phyloP scores from a whole-genome alignment of 805 yeast genomes.

The Candida patagonica region DNA sequence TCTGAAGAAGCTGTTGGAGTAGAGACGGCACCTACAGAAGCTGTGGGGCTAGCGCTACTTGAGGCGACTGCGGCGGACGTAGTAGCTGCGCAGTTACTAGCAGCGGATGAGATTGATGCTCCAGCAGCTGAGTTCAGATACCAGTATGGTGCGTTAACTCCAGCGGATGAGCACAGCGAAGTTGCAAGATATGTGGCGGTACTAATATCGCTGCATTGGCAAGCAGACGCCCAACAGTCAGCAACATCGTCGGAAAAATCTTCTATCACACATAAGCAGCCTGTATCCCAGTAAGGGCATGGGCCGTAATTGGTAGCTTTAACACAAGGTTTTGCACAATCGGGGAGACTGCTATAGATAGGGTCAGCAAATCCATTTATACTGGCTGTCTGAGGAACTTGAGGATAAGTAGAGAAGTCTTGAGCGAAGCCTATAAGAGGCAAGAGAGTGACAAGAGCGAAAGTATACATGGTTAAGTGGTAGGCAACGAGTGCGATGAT shows the following conservation, averaged over 20 bases:
- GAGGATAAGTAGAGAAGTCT: slow-evolving; percentile 32
- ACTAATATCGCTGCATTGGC: slow-evolving; percentile 32
- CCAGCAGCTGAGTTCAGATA: slow-evolving; percentile 9
- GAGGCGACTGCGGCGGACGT: slow-evolving; percentile 12
- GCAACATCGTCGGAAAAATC: slow-evolving; percentile 38
- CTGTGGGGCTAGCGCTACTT: slow-evolving; percentile 12
- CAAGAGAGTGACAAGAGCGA: neutral
- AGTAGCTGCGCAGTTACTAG: slow-evolving; percentile 9
- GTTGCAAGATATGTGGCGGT: slow-evolving; percentile 34
- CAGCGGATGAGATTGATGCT: slow-evolving; percentile 9
- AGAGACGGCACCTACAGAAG: slow-evolving; percentile 14
- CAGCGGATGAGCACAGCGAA: slow-evolving; percentile 34
- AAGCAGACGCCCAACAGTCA: slow-evolving; percentile 33
- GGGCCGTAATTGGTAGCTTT: slow-evolving; percentile 31
- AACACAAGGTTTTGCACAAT: slow-evolving; percentile 41
- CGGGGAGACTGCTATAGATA: slow-evolving; percentile 30
- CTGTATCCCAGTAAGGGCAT: slow-evolving; percentile 46
- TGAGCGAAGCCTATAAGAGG: slow-evolving; percentile 3
- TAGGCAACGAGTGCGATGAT: too few species aligned
- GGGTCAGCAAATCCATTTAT: slow-evolving; percentile 42
- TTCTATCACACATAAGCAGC: slow-evolving; percentile 42
- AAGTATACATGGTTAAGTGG: neutral
- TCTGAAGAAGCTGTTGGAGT: slow-evolving; percentile 6
- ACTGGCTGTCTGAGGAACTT: slow-evolving; percentile 38
- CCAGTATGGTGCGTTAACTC: slow-evolving; percentile 24